Evolutionary conservation across 257 asterid species (phyloP).

Genomic region (Salvia splendens): DNA sequence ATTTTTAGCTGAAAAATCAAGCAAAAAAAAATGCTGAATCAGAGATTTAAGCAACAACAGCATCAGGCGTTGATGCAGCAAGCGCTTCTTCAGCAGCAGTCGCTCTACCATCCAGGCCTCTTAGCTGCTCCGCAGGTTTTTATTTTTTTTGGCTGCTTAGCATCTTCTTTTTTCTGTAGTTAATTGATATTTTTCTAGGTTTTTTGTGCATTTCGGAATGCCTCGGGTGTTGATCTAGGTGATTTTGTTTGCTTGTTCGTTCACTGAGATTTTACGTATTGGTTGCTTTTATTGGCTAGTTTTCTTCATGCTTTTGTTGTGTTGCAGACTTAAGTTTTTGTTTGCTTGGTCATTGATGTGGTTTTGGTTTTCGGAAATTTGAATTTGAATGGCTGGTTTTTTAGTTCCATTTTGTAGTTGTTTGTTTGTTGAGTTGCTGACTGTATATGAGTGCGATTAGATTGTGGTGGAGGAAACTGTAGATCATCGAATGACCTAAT

Average conservation of each 20-base stretch:
- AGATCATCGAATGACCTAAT: not conserved
- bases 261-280: not conserved
- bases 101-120: too few relatives aligned
- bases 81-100: too few relatives aligned
- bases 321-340: not conserved
- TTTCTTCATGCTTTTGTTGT: not conserved
- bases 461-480: not conserved
- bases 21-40: too few relatives aligned
- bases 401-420: conserved; percentile 10
- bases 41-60: too few relatives aligned
- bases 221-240: conserved; percentile 21
- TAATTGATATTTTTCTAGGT: conserved; percentile 8
- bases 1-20: conserved; percentile 3
- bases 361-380: conserved; percentile 14
- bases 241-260: not conserved
- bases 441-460: not conserved
- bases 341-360: conserved; percentile 15
- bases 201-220: conserved; percentile 20
- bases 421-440: not conserved
- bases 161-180: not conserved
- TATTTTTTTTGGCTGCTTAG: conserved; percentile 10
- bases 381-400: too few relatives aligned
- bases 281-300: conserved; percentile 2
- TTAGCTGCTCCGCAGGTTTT: too few relatives aligned
- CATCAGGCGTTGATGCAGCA: too few relatives aligned